Conservation (phyloP, 495 filamentous ascomycete genomes). For the Lindgomyces ingoldianus region DNA sequence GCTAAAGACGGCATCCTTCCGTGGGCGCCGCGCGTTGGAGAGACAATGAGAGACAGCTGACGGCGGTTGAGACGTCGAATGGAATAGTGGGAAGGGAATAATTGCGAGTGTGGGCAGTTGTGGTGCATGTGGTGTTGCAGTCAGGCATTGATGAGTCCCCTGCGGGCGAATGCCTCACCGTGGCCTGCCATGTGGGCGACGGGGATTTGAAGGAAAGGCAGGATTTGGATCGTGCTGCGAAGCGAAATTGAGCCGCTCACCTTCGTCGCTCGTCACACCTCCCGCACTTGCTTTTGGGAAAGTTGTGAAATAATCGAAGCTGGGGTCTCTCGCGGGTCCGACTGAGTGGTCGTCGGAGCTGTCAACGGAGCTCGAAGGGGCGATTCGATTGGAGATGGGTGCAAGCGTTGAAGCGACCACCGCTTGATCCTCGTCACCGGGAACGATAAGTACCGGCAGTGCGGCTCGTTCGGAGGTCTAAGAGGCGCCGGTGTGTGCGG, state of each 20-base stretch:
- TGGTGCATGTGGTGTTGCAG: constrained; percentile 31
- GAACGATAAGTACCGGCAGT: too few species aligned
- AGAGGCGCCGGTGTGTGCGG: constrained; percentile 14
- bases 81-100: constrained; percentile 15
- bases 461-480: neutral
- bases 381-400: too few species aligned
- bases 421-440: too few species aligned
- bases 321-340: neutral
- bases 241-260: constrained; percentile 35
- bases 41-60: neutral
- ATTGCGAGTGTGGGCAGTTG: neutral
- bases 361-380: too few species aligned
- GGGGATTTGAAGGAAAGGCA: constrained; percentile 8
- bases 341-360: too few species aligned
- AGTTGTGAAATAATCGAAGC: too few species aligned
- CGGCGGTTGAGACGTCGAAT: neutral
- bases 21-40: constrained; percentile 1
- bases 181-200: constrained; percentile 31
- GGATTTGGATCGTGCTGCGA: constrained; percentile 12
- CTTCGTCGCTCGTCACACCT: constrained; percentile 10
- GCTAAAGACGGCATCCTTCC: constrained; percentile 16
- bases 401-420: too few species aligned
- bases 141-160: constrained; percentile 30
- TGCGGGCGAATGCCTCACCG: constrained; percentile 25
- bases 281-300: too few species aligned